A percentile compares a stretch with the other conserved stretches of the same genome.
Evolutionary conservation across 192 early-diverging fungal genomes (phyloP).

Genomic region (Coemansia asiatica): DNA sequence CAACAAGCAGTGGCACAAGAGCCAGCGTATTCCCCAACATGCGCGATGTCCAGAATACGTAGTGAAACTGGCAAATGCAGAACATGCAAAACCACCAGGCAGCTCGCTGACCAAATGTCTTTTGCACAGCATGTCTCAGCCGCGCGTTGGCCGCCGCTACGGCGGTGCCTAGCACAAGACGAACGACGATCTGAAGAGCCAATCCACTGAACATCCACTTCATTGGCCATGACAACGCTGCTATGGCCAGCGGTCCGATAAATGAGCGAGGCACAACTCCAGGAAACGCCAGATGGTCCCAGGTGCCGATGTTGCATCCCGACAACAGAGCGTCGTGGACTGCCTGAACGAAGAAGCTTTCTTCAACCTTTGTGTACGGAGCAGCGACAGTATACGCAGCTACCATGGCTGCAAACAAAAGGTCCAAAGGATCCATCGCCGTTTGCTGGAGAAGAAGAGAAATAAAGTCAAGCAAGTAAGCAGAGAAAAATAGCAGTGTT

Average conservation of each 20-base stretch:
- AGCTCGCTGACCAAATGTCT: slow-evolving; percentile 59
- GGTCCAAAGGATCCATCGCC: slow-evolving; percentile 25
- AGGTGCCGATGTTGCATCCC: slow-evolving; percentile 56
- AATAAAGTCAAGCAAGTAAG: neutral
- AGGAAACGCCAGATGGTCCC: slow-evolving; percentile 89
- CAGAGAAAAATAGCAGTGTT: too few relatives aligned
- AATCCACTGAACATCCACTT: slow-evolving; percentile 21
- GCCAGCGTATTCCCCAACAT: slow-evolving; percentile 88
- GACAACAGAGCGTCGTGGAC: slow-evolving; percentile 84
- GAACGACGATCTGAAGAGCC: slow-evolving; percentile 20
- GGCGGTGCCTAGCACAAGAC: slow-evolving; percentile 56
- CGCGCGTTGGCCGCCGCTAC: slow-evolving; percentile 57
- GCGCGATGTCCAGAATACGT: slow-evolving; percentile 84
- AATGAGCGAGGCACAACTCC: slow-evolving; percentile 96
- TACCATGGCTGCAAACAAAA: slow-evolving; percentile 17
- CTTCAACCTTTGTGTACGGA: slow-evolving; percentile 96
- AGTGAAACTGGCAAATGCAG: slow-evolving; percentile 82
- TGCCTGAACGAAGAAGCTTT: slow-evolving; percentile 94
- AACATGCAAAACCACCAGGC: slow-evolving; percentile 48
- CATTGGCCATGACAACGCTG: slow-evolving; percentile 39
- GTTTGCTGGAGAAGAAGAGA: neutral
- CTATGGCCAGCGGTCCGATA: slow-evolving; percentile 73
- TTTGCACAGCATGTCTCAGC: slow-evolving; percentile 56
- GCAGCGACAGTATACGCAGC: slow-evolving; percentile 32
- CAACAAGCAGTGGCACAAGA: slow-evolving; percentile 62